Conservation (phyloP, 2,329 filamentous ascomycete genomes). For the Geoglossum cookeanum region DNA sequence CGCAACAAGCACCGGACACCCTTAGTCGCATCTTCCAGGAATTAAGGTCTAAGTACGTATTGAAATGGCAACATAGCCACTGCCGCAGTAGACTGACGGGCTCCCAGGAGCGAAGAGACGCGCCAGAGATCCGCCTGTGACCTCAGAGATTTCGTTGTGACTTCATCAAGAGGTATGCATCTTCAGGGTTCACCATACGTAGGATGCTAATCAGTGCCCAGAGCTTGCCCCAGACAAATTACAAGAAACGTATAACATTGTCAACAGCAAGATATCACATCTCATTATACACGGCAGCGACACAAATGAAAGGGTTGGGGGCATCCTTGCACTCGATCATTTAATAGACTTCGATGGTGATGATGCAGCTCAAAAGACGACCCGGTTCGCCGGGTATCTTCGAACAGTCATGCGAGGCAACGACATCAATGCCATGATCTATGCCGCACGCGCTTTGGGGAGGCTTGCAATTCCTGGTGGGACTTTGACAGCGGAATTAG, state of each 20-base stretch:
- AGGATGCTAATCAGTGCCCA: constrained; percentile 16
- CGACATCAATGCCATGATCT: constrained; percentile 77
- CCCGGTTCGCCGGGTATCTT: constrained; percentile 79
- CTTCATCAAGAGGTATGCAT: constrained; percentile 26
- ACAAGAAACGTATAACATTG: constrained; percentile 44
- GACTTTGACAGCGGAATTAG: constrained; percentile 81
- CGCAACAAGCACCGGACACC: constrained; percentile 25
- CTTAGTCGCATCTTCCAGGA: constrained; percentile 37
- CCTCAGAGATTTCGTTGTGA: constrained; percentile 24
- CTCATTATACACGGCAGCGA: constrained; percentile 76
- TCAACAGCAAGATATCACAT: constrained; percentile 45
- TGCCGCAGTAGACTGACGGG: constrained; percentile 3
- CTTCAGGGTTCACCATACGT: constrained; percentile 6
- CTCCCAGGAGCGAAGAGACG: constrained; percentile 23
- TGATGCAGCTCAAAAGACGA: constrained; percentile 82
- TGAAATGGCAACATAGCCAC: background rate
- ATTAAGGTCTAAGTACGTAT: constrained; percentile 33
- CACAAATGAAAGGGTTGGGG: constrained; percentile 73
- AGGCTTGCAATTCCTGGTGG: constrained; percentile 84
- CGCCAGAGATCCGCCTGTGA: constrained; percentile 25
- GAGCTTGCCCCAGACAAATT: constrained; percentile 74
- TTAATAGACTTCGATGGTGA: constrained; percentile 94
- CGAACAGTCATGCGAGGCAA: constrained; percentile 76
- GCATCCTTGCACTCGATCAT: constrained; percentile 77
- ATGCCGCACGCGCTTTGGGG: constrained; percentile 73